A percentile compares a stretch with the other conserved stretches of the same genome.
Evolutionary conservation across 169 alveolate species (phyloP).

Genomic region (Hepatocystis sp.): DNA sequence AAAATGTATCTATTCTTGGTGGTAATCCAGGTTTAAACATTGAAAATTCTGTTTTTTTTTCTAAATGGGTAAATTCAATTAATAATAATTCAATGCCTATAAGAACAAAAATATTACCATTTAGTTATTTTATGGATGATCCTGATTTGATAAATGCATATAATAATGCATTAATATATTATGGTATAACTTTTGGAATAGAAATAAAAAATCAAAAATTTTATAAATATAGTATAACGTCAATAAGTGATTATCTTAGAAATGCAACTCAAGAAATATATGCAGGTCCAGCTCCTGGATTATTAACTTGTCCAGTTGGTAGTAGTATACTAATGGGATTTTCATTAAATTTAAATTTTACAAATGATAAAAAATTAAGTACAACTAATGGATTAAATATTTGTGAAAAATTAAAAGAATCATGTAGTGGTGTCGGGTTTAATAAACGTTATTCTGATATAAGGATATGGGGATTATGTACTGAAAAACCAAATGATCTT

Average conservation of each 20-base stretch:
- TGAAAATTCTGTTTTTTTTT: slow-evolving; percentile 77
- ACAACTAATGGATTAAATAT: slow-evolving; percentile 53
- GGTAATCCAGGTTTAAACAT: slow-evolving; percentile 84
- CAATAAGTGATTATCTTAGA: slow-evolving; percentile 75
- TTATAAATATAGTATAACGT: slow-evolving; percentile 40
- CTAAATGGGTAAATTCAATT: slow-evolving; percentile 80
- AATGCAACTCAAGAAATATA: slow-evolving; percentile 77
- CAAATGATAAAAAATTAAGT: slow-evolving; percentile 22
- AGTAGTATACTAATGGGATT: slow-evolving; percentile 86
- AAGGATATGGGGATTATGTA: slow-evolving; percentile 85
- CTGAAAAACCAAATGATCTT: slow-evolving; percentile 80
- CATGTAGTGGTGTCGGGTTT: slow-evolving; percentile 82
- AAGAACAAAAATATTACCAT: slow-evolving; percentile 80
- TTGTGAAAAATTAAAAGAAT: slow-evolving; percentile 86
- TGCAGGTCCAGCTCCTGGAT: slow-evolving; percentile 87
- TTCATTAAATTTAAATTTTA: slow-evolving; percentile 79
- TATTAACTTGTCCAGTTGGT: slow-evolving; percentile 86
- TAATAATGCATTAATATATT: slow-evolving; percentile 67
- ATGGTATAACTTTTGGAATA: slow-evolving; percentile 72
- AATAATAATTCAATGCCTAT: slow-evolving; percentile 86
- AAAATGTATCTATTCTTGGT: slow-evolving; percentile 81
- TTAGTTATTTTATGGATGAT: slow-evolving; percentile 76
- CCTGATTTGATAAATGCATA: slow-evolving; percentile 73
- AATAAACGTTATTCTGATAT: slow-evolving; percentile 76
- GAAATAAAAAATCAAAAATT: slow-evolving; percentile 39